phyloP scores from a whole-genome alignment of 192 early-diverging fungal species.

The Phycomyces nitens region DNA sequence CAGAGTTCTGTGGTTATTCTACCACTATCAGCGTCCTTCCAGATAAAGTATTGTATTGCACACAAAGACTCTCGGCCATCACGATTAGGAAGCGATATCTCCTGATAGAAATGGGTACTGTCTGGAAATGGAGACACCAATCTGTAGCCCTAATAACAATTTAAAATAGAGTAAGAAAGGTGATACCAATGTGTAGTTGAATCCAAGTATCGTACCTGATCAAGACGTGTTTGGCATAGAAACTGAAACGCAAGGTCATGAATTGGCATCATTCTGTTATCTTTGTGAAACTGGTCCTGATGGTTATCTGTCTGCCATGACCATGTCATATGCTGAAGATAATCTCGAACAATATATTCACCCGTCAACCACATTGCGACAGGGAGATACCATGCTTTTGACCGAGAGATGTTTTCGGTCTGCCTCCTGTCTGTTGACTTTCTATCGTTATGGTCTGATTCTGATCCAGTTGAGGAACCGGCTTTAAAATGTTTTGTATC shows the following conservation, averaged over 20 bases:
- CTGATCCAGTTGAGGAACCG: neutral
- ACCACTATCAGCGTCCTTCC: constrained; percentile 39
- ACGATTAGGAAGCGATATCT: constrained; percentile 28
- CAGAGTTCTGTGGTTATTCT: constrained; percentile 51
- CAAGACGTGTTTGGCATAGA: constrained; percentile 46
- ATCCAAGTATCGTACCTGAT: constrained; percentile 28
- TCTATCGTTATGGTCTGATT: neutral
- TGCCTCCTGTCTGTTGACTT: neutral
- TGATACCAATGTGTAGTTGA: neutral
- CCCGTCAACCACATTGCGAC: constrained; percentile 21
- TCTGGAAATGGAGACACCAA: constrained; percentile 37
- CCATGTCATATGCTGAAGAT: constrained; percentile 47
- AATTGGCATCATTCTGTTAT: constrained; percentile 41
- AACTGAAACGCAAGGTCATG: constrained; percentile 56
- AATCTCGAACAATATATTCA: constrained; percentile 44
- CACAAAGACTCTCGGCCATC: constrained; percentile 17
- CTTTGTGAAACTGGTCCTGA: constrained; percentile 26
- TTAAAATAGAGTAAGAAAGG: neutral
- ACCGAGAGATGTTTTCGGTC: neutral
- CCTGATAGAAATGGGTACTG: constrained; percentile 48
- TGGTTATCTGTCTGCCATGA: constrained; percentile 39
- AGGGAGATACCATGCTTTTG: constrained; percentile 31
- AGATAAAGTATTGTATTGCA: constrained; percentile 51
- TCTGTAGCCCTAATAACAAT: constrained; percentile 28
- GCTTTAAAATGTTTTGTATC: constrained; percentile 32